Conservation (phyloP, 192 early-diverging fungal species). For the Linnemannia hyalina region DNA sequence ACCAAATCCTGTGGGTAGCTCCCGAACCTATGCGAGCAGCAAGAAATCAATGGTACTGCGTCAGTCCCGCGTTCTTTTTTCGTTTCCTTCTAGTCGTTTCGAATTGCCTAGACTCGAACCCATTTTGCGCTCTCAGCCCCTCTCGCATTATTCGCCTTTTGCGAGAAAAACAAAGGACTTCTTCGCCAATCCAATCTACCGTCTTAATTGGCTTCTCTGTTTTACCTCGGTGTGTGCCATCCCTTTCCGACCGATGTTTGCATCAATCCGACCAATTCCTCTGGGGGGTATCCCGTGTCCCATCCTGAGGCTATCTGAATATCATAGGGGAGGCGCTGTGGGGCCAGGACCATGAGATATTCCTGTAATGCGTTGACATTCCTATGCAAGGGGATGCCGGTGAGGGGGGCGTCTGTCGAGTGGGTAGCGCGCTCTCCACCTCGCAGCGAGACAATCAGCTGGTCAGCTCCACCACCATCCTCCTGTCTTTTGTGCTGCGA, state of each 20-base stretch:
- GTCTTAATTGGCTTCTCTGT: background rate
- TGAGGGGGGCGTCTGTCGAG: constrained; percentile 5
- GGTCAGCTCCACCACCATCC: constrained; percentile 24
- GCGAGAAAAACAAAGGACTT: background rate
- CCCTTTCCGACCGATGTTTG: constrained; percentile 55
- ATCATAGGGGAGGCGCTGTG: constrained; percentile 48
- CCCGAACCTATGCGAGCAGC: constrained; percentile 66
- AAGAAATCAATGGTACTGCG: background rate
- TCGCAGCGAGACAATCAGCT: constrained; percentile 38
- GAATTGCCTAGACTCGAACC: background rate
- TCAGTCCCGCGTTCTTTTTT: background rate
- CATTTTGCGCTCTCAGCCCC: background rate
- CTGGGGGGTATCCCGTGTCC: constrained; percentile 59
- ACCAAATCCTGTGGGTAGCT: constrained; percentile 79
- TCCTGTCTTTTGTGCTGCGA: constrained; percentile 31
- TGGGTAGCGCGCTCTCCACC: constrained; percentile 4
- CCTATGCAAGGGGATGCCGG: constrained; percentile 33
- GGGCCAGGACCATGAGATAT: constrained; percentile 51
- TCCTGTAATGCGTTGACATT: constrained; percentile 46
- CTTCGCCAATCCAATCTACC: background rate
- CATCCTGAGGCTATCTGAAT: constrained; percentile 58
- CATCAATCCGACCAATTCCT: constrained; percentile 56
- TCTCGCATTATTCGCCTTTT: background rate
- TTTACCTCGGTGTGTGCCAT: constrained; percentile 66
- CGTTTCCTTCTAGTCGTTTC: background rate